phyloP scores from a whole-genome alignment of 257 asterid genomes.

The Salvia splendens region DNA sequence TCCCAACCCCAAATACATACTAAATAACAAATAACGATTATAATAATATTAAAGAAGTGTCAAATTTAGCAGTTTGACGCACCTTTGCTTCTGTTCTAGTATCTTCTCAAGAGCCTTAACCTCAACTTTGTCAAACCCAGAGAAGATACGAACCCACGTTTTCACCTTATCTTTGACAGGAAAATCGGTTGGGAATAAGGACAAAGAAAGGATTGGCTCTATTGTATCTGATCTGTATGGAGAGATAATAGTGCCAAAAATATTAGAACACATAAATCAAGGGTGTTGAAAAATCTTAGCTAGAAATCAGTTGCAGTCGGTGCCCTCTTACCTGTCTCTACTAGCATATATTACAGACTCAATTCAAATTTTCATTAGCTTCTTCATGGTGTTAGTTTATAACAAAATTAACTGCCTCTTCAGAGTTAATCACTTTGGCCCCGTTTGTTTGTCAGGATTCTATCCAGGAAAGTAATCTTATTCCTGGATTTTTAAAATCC shows the following conservation, averaged over 20 bases:
- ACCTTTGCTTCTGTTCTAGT: constrained; percentile 97
- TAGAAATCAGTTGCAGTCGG: constrained; percentile 18
- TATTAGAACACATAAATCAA: constrained; percentile 16
- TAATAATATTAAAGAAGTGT: not conserved
- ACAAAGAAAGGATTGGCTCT: constrained; percentile 74
- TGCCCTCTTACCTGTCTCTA: constrained; percentile 22
- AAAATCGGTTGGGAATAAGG: constrained; percentile 77
- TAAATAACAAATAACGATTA: no score
- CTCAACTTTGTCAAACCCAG: constrained; percentile 90
- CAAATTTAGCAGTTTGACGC: constrained; percentile 29
- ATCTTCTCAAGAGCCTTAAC: constrained; percentile 95
- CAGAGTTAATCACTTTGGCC: not conserved
- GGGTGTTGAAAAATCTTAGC: constrained; percentile 9
- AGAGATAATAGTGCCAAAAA: constrained; percentile 22
- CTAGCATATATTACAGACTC: not conserved
- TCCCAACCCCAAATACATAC: not conserved
- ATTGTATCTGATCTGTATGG: constrained; percentile 81
- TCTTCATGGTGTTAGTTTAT: constrained; percentile 12
- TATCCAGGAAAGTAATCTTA: no score
- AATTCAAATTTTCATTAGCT: not conserved
- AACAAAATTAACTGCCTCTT: constrained; percentile 18
- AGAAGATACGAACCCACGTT: constrained; percentile 71
- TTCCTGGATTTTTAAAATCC: no score
- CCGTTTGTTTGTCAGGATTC: no score
- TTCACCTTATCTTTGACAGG: constrained; percentile 70